These are phyloP conservation scores for Ambrosiella beaveri DNA, from an alignment of 2,329 filamentous ascomycete genomes.

Conservation along the genomic window DNA sequence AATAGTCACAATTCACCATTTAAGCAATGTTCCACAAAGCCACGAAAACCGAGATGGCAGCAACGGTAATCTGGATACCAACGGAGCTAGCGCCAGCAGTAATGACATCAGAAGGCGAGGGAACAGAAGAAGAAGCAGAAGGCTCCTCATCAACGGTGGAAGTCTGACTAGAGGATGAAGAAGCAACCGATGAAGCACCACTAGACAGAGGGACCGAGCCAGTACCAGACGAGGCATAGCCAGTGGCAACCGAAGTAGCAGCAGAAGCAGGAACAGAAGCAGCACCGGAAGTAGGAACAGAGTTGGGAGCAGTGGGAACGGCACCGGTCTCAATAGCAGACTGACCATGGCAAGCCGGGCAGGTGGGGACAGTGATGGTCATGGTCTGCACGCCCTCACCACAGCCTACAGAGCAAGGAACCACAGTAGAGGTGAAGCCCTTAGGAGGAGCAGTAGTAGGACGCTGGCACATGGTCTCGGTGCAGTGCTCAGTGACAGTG, in stretches of 20 bases:
- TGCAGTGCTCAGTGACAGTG: constrained; percentile 12
- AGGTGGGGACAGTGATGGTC: constrained; percentile 1
- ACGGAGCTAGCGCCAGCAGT: constrained; percentile 1
- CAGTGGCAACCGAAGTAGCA: not conserved
- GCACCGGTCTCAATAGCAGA: not conserved
- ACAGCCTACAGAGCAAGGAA: constrained; percentile 6
- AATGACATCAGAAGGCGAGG: not conserved
- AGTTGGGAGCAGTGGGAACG: not conserved
- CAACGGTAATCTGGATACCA: not conserved
- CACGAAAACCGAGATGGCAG: not conserved
- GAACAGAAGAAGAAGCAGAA: not conserved
- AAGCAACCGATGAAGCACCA: not conserved
- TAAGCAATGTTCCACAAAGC: constrained; percentile 4
- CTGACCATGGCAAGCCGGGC: not conserved
- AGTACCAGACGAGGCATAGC: not conserved
- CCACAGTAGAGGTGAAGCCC: constrained; percentile 12
- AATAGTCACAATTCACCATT: not conserved
- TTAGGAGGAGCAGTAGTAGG: constrained; percentile 9
- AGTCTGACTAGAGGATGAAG: not conserved
- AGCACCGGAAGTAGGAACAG: no score
- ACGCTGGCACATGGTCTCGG: constrained; percentile 1
- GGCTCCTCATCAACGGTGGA: not conserved
- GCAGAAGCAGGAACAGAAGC: no score
- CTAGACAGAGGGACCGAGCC: not conserved
- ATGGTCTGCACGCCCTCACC: constrained; percentile 3